Evolutionary conservation across 108 stramenopile species (phyloP), one percentile per base, ranked within the genome.

Genomic region (Hondaea fermentalgiana): DNA sequence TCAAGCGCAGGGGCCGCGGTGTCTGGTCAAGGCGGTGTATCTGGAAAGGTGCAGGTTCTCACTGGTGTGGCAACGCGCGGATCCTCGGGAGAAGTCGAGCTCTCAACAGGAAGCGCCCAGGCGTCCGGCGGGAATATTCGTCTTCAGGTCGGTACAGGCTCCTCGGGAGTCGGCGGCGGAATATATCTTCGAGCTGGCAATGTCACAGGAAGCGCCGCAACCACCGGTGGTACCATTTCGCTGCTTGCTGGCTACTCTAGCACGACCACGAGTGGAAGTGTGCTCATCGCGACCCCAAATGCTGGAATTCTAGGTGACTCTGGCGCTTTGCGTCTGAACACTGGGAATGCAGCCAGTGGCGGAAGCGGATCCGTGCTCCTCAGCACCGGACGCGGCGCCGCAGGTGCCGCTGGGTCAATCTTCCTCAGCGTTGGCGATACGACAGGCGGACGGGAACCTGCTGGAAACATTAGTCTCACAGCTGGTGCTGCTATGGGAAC

Each of bases 51-150:
- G 17, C 21, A 59, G 4, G 44, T 93, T 19, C 51, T 55, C n/a
- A 93, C 93, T 5, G 93, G 93, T 4, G 51, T 88, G 25, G 55
- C 92, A n/a, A 76, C 91, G 29, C 72, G 57, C 16, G 92, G 92
- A 2, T 21, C 51, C 28, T 88, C 91, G 23, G 92, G 92, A 12
- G 90, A 44, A 58, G n/a, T 92, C 16, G 69, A 89, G 53, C 19
- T 92, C 44, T 57, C 87, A 17, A 92, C 92, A 14, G 92, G 92
- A 3, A 58, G 47, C 53, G 69, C 64, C 17, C 90, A 88, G 21
- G 28, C 57, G 5, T 53, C 44, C 5, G 92, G 92, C 5, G 92
- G 91, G 6, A 59, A 88, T 29, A 57, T 92, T n/a, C 51, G 72
- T 45, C 64, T 92, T 17, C 87, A 60, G 12, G 91, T 91, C 47